Evolutionary conservation across 768 basidiomycete genomes (phyloP), one percentile per base, ranked within the genome.

Genomic region (Tulasnella sp.): DNA sequence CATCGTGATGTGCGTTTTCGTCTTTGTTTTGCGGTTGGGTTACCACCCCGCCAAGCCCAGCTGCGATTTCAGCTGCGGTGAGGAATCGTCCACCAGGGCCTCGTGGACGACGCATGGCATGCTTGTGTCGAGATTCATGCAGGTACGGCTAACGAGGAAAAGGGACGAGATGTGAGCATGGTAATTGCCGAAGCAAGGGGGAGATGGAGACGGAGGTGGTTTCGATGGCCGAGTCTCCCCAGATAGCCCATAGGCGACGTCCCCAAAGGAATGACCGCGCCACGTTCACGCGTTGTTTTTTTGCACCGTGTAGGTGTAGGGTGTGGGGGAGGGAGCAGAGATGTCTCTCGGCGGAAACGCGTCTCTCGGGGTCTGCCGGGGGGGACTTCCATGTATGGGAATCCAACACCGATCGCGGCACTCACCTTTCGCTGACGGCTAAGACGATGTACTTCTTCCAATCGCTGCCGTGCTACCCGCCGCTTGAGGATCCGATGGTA

Each of bases 401-500:
- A 68, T 39, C 31, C 52, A 25, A 34, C 8, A 58, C 1, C 36
- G n/a, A 76, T 40, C 5, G 52, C 67, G n/a, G 0, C n/a, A 81
- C 80, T 54, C 52, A 93, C 97, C 89, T 99, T 99, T 82, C 97
- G 88, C 83, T 97, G 93, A 79, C 91, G 88, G 76, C 94, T 96
- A 78, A 99, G 88, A 79, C 94, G 88, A 79, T 97, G 96, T 73
- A 99, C 87, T 83, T 99, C 97, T 81, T 97, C 96, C 72, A 98
- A 87, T 70, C 97, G 88, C 3, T 94, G 93, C 64, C 97, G 85
- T 6, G 97, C 96, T 79, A 93, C 89, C 75, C 97, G 88, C 78
- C 97, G 88, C 86, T 99, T 98, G 83, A 99, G 89, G 81, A 99
- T 99, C 82, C 97, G 93, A 80, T 96, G 95, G 83, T 99, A 99